These are phyloP conservation scores for Paraconiothyrium brasiliense DNA, from an alignment of 2,329 filamentous ascomycete genomes.

Conservation along the genomic window DNA sequence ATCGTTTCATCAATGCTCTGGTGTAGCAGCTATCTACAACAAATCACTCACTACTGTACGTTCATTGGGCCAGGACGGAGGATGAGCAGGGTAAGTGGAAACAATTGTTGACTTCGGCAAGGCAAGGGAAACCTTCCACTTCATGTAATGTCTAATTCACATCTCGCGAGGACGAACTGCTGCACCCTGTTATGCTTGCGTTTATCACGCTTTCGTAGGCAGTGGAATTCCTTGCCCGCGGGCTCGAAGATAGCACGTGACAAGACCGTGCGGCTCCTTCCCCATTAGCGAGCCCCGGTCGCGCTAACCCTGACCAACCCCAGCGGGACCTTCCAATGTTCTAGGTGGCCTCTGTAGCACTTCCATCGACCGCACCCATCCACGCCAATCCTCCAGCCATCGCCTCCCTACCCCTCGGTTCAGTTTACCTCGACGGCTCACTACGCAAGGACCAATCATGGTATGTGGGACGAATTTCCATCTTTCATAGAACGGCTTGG, in stretches of 20 bases:
- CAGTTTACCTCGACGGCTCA: constrained; percentile 12
- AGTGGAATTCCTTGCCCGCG: not conserved
- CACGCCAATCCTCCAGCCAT: constrained; percentile 22
- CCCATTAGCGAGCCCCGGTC: constrained; percentile 18
- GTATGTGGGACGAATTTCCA: constrained; percentile 23
- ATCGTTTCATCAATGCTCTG: not conserved
- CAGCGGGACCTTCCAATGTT: constrained; percentile 6
- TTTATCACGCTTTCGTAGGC: not conserved
- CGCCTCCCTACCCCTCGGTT: constrained; percentile 17
- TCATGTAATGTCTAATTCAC: too few relatives aligned
- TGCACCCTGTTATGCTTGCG: too few relatives aligned
- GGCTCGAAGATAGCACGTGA: constrained; percentile 7
- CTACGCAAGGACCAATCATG: constrained; percentile 25
- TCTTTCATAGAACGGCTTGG: not conserved
- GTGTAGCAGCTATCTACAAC: not conserved
- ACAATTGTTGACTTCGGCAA: not conserved
- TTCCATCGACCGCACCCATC: constrained; percentile 20
- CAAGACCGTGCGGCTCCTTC: constrained; percentile 15
- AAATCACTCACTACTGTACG: not conserved
- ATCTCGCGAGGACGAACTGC: too few relatives aligned
- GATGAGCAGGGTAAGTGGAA: too few relatives aligned
- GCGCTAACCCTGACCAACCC: constrained; percentile 13
- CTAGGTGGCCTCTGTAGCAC: constrained; percentile 33
- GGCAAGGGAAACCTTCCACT: not conserved
- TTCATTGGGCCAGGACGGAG: not conserved